Conservation (phyloP, 2,329 filamentous ascomycete species). For the Fonsecaea nubica region DNA sequence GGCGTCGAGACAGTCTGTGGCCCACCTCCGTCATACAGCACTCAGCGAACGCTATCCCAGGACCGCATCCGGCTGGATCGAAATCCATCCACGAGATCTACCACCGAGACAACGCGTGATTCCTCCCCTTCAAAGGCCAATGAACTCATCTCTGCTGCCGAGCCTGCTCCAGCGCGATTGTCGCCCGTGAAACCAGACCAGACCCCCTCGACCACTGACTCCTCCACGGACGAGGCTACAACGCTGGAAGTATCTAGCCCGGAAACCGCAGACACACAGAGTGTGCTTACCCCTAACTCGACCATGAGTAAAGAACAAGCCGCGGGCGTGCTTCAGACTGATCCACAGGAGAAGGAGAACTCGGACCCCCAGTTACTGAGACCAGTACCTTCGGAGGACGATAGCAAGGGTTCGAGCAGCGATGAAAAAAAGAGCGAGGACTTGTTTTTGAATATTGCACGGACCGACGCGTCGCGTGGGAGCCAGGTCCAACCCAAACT, state of each 20-base stretch:
- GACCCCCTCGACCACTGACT: constrained; percentile 20
- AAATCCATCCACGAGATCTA: constrained; percentile 20
- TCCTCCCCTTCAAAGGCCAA: constrained; percentile 18
- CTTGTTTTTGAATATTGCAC: constrained; percentile 56
- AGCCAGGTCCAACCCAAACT: constrained; percentile 17
- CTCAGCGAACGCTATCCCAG: constrained; percentile 50
- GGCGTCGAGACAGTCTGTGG: constrained; percentile 59
- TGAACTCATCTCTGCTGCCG: constrained; percentile 21
- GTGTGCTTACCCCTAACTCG: constrained; percentile 26
- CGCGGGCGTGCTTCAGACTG: constrained; percentile 41
- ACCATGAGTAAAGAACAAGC: constrained; percentile 32
- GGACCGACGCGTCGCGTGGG: constrained; percentile 45
- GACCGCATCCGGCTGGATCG: constrained; percentile 41
- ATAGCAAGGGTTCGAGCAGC: constrained; percentile 45
- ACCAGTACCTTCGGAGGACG: constrained; percentile 33
- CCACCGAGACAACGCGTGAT: constrained; percentile 19
- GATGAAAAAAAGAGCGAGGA: constrained; percentile 54
- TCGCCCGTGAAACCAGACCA: constrained; percentile 23
- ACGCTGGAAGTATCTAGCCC: constrained; percentile 28
- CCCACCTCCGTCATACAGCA: constrained; percentile 59
- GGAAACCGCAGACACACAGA: constrained; percentile 33
- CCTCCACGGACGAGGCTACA: constrained; percentile 25
- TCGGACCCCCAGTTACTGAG: constrained; percentile 37
- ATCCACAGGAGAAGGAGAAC: constrained; percentile 42
- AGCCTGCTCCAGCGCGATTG: constrained; percentile 6